phyloP scores from a whole-genome alignment of 371 early-diverging fungal genomes.

The Lichtheimia hyalospora region DNA sequence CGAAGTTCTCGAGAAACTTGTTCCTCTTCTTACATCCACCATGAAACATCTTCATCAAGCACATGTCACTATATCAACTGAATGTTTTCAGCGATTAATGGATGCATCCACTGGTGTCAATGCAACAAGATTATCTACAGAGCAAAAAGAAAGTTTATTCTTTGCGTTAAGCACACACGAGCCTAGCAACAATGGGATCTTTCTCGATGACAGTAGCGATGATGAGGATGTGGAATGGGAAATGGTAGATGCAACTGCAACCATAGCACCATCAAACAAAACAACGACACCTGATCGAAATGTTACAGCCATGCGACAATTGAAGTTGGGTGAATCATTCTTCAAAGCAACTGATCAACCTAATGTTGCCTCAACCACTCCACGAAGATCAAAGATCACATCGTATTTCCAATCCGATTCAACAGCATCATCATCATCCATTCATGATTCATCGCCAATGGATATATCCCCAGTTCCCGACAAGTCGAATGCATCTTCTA shows the following conservation, averaged over 20 bases:
- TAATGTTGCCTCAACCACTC: not conserved
- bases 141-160: constrained; percentile 31
- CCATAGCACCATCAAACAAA: constrained; percentile 1
- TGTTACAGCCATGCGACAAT: constrained; percentile 16
- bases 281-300: not conserved
- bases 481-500: too few species aligned
- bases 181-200: constrained; percentile 33
- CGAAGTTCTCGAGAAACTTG: constrained; percentile 31
- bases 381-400: constrained; percentile 12
- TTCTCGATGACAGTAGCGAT: constrained; percentile 43
- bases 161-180: constrained; percentile 38
- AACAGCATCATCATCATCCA: not conserved
- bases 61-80: constrained; percentile 32
- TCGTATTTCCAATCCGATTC: constrained; percentile 7
- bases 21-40: constrained; percentile 26
- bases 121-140: constrained; percentile 21
- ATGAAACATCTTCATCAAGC: constrained; percentile 24
- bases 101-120: constrained; percentile 39
- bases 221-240: constrained; percentile 45
- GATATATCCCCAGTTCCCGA: too few species aligned
- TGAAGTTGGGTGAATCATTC: constrained; percentile 31
- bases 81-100: constrained; percentile 40
- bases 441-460: too few species aligned
- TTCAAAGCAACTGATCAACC: not conserved
- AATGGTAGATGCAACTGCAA: constrained; percentile 9